Conservation (phyloP, 2,329 filamentous ascomycete genomes). For the Septoria petroselini region DNA sequence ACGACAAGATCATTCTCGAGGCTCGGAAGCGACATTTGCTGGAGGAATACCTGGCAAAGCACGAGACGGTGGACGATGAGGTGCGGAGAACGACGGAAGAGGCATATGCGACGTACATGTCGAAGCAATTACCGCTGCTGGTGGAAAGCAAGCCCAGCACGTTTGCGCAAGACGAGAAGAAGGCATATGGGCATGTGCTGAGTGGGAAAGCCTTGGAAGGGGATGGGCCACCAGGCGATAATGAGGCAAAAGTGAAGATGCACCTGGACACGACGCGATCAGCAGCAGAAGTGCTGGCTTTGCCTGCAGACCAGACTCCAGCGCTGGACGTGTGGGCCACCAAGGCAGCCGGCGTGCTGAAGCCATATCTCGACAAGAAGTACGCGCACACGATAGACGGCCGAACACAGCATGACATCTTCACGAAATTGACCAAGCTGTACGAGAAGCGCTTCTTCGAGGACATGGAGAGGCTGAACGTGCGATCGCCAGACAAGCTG, state of each 20-base stretch:
- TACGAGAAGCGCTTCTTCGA: constrained; percentile 86
- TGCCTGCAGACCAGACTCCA: constrained; percentile 30
- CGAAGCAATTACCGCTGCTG: constrained; percentile 64
- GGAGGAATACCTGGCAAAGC: constrained; percentile 59
- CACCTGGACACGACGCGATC: constrained; percentile 64
- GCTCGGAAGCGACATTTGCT: constrained; percentile 78
- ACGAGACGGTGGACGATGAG: constrained; percentile 45
- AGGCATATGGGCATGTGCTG: constrained; percentile 55
- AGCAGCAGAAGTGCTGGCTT: constrained; percentile 51
- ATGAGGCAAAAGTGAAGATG: constrained; percentile 87
- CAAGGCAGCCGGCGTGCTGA: constrained; percentile 65
- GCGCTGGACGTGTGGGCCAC: constrained; percentile 50
- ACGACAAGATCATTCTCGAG: constrained; percentile 60
- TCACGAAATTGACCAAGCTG: constrained; percentile 78
- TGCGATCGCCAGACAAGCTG: constrained; percentile 73
- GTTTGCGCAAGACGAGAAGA: constrained; percentile 49
- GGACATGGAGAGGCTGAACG: constrained; percentile 84
- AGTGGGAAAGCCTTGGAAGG: constrained; percentile 55
- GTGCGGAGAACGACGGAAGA: constrained; percentile 50
- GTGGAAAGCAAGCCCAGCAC: constrained; percentile 45
- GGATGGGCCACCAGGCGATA: constrained; percentile 59
- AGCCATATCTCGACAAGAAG: constrained; percentile 74
- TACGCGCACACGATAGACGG: constrained; percentile 57
- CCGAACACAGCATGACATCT: constrained; percentile 65
- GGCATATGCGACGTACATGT: constrained; percentile 57